A percentile compares a stretch with the other conserved stretches of the same genome.
Conservation (phyloP, 2,329 filamentous ascomycete species). For the Aspergillus sp. region DNA sequence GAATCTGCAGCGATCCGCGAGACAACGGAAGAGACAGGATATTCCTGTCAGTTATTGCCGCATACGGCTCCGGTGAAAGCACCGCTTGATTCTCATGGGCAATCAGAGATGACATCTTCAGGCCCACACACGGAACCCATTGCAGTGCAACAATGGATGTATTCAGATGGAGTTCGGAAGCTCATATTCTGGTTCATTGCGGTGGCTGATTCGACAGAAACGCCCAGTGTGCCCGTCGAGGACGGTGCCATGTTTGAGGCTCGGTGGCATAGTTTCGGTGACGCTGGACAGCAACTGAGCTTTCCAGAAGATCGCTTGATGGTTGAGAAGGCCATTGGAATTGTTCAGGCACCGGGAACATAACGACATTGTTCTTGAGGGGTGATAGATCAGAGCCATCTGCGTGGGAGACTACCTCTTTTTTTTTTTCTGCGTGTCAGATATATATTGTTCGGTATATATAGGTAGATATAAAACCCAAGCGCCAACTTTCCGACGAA, state of each 20-base stretch:
- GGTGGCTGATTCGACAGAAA: neutral
- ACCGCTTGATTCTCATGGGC: neutral
- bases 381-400: too few relatives aligned
- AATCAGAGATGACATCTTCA: too few relatives aligned
- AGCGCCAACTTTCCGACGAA: too few relatives aligned
- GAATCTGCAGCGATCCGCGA: neutral
- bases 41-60: neutral
- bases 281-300: neutral
- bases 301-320: neutral
- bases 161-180: neutral
- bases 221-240: neutral
- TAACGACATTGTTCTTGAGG: neutral
- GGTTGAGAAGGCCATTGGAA: neutral
- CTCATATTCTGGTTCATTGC: constrained; percentile 1
- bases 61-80: neutral
- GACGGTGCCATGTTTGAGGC: neutral
- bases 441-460: too few relatives aligned
- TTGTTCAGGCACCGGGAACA: neutral
- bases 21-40: constrained; percentile 1
- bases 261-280: neutral
- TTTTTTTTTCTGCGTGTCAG: too few relatives aligned
- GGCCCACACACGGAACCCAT: neutral
- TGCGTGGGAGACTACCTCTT: too few relatives aligned
- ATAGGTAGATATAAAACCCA: too few relatives aligned
- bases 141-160: neutral